These are phyloP conservation scores for Sordaria brevicollis DNA, from an alignment of 495 filamentous ascomycete genomes.

Conservation along the genomic window DNA sequence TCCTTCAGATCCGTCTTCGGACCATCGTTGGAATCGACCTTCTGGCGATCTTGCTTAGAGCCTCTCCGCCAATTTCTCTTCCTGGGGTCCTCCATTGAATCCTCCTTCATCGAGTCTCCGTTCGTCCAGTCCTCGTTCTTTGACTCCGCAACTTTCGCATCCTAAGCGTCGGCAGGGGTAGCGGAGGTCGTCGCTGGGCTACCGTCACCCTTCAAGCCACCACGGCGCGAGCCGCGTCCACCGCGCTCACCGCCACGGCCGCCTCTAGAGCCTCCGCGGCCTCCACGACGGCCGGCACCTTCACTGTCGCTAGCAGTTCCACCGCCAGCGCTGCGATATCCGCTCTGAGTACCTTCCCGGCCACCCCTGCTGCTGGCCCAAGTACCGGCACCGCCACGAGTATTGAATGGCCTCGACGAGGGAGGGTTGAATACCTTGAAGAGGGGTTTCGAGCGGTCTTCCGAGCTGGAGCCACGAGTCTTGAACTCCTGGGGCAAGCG, in stretches of 20 bases:
- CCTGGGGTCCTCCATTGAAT: too few relatives aligned
- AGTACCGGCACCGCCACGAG: constrained; percentile 55
- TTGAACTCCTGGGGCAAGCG: constrained; percentile 65
- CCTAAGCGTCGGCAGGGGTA: constrained; percentile 38
- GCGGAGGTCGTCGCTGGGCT: constrained; percentile 43
- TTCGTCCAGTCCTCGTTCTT: neutral
- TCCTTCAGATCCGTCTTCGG: too few relatives aligned
- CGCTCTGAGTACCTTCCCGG: constrained; percentile 37
- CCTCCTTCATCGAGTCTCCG: neutral
- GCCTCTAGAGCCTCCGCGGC: constrained; percentile 52
- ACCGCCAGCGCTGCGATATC: constrained; percentile 62
- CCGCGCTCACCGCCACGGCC: constrained; percentile 42
- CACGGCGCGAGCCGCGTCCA: constrained; percentile 48
- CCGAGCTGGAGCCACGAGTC: constrained; percentile 40
- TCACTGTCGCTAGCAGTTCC: constrained; percentile 70
- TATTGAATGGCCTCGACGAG: constrained; percentile 36
- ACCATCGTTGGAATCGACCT: too few relatives aligned
- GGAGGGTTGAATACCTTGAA: constrained; percentile 72
- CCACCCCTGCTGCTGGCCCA: constrained; percentile 63
- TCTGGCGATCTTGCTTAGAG: neutral
- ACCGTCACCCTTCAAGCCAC: constrained; percentile 45
- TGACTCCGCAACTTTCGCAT: neutral
- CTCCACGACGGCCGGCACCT: constrained; percentile 50
- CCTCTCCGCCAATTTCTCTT: too few relatives aligned
- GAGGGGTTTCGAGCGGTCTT: constrained; percentile 61